Conservation (phyloP, 495 filamentous ascomycete species). For the Durotheca rogersii region DNA sequence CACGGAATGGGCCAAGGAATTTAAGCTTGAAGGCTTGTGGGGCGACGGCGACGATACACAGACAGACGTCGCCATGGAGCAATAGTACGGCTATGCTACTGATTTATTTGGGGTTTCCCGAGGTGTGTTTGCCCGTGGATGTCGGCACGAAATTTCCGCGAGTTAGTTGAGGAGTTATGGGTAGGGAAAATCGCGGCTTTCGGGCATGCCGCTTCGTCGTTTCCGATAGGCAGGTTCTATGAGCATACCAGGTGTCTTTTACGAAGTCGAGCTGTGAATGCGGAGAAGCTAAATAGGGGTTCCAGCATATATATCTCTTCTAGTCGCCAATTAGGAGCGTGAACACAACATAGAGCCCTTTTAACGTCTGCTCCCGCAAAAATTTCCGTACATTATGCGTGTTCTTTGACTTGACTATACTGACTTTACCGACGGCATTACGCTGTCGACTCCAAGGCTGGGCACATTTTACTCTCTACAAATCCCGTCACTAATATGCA, state of each 20-base stretch:
- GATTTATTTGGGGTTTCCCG: background rate
- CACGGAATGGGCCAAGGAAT: conserved; percentile 90
- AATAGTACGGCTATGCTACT: conserved; percentile 18
- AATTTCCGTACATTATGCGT: too few species aligned
- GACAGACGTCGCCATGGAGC: conserved; percentile 34
- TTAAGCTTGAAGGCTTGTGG: conserved; percentile 94
- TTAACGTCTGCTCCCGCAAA: too few species aligned
- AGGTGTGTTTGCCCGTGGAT: background rate
- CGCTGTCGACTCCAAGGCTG: too few species aligned
- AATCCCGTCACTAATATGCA: too few species aligned
- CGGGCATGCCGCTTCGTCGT: background rate
- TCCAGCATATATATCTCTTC: background rate
- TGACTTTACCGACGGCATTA: too few species aligned
- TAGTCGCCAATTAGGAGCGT: background rate
- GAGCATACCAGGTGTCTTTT: background rate
- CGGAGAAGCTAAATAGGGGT: background rate
- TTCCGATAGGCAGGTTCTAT: background rate
- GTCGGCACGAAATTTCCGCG: background rate
- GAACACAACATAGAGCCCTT: too few species aligned
- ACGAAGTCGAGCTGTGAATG: background rate
- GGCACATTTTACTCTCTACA: too few species aligned
- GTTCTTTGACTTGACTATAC: too few species aligned
- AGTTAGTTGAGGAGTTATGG: background rate
- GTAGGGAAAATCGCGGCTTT: background rate
- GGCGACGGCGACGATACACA: conserved; percentile 51